These are phyloP conservation scores for Ambrosia trifida DNA, from an alignment of 129 eudicot species.

Conservation along the genomic window DNA sequence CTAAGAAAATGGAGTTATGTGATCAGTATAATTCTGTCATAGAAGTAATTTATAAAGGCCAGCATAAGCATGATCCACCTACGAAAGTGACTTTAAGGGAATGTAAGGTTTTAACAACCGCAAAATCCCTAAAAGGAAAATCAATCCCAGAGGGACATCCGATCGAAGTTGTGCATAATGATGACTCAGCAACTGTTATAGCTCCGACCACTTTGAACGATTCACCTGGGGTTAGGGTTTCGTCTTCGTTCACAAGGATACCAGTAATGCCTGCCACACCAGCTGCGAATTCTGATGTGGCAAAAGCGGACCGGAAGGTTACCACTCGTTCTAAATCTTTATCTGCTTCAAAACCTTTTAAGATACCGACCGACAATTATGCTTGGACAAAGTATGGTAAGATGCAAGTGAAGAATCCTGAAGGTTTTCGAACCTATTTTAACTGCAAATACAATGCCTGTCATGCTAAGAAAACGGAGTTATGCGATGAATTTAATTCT, in stretches of 20 bases:
- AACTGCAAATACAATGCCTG: conserved; percentile 62
- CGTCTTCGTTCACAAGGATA: conserved; percentile 29
- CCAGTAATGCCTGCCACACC: conserved; percentile 29
- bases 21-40: conserved; percentile 43
- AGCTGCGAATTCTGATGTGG: neutral
- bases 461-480: conserved; percentile 71
- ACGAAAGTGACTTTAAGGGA: conserved; percentile 35
- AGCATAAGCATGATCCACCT: conserved; percentile 85
- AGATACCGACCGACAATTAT: conserved; percentile 53
- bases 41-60: conserved; percentile 59
- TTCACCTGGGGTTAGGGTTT: conserved; percentile 15
- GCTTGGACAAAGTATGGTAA: conserved; percentile 86
- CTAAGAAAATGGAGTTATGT: conserved; percentile 69
- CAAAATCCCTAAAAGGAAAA: conserved; percentile 33
- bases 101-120: conserved; percentile 36
- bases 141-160: conserved; percentile 28
- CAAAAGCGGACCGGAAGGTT: conserved; percentile 13
- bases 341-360: conserved; percentile 29
- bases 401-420: conserved; percentile 69
- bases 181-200: neutral
- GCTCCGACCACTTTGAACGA: conserved; percentile 8
- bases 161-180: conserved; percentile 2
- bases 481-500: conserved; percentile 42
- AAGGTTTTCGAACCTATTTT: conserved; percentile 77
- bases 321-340: conserved; percentile 21